A percentile compares a stretch with the other conserved stretches of the same genome.
phyloP scores from a whole-genome alignment of 371 early-diverging fungal species.

The Saksenaea vasiformis region DNA sequence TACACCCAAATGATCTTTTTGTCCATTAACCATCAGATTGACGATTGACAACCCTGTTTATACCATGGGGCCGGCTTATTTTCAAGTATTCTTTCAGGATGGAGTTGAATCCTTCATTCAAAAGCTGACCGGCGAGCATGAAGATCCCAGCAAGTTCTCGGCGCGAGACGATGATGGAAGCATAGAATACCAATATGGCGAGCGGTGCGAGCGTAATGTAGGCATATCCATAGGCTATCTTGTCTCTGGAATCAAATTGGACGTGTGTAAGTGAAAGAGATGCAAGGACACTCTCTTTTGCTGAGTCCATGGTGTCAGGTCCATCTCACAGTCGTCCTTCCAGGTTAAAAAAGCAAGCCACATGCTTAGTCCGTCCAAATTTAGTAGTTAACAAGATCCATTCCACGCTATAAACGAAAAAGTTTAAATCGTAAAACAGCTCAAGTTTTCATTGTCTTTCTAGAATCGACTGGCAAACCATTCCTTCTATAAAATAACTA shows the following conservation, averaged over 20 bases:
- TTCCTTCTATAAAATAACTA: too few species aligned
- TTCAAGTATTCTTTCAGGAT: slow-evolving; percentile 71
- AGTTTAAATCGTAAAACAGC: too few species aligned
- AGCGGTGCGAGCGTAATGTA: slow-evolving; percentile 80
- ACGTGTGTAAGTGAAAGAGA: slow-evolving; percentile 77
- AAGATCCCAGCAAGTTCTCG: slow-evolving; percentile 75
- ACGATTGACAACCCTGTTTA: not conserved
- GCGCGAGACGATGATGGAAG: slow-evolving; percentile 70
- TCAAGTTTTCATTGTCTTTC: too few species aligned
- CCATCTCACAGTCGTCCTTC: not conserved
- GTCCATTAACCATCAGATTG: not conserved
- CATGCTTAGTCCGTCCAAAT: not conserved
- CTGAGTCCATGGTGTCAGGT: not conserved
- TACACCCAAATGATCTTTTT: slow-evolving; percentile 69
- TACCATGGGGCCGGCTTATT: slow-evolving; percentile 79
- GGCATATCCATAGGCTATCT: slow-evolving; percentile 57
- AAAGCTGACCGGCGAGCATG: slow-evolving; percentile 80
- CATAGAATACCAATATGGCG: slow-evolving; percentile 79
- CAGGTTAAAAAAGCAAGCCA: not conserved
- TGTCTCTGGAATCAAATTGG: slow-evolving; percentile 63
- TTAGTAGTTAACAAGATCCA: too few species aligned
- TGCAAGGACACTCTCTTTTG: slow-evolving; percentile 26
- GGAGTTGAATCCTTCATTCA: slow-evolving; percentile 77
- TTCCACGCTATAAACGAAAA: too few species aligned
- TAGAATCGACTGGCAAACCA: too few species aligned